phyloP scores from a whole-genome alignment of 495 filamentous ascomycete species.

The Hapsidospora chrysogenum region DNA sequence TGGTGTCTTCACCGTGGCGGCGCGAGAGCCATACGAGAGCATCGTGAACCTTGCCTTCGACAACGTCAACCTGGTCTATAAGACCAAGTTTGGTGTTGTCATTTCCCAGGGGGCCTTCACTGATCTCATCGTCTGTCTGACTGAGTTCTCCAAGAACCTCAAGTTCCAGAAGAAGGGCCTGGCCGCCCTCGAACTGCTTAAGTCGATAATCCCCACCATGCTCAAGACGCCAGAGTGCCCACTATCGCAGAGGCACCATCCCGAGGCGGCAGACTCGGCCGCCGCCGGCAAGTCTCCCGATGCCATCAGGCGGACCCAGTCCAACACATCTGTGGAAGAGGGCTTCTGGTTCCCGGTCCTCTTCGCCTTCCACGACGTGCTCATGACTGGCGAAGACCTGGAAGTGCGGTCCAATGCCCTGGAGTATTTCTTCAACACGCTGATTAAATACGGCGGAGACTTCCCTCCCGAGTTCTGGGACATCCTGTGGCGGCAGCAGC shows the following conservation, averaged over 20 bases:
- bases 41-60: constrained; percentile 96
- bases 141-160: constrained; percentile 95
- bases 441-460: constrained; percentile 76
- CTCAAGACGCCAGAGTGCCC: constrained; percentile 91
- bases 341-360: constrained; percentile 97
- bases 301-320: constrained; percentile 20
- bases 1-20: constrained; percentile 92
- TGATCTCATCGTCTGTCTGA: constrained; percentile 88
- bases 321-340: constrained; percentile 65
- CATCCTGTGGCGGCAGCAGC: constrained; percentile 87
- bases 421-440: constrained; percentile 87
- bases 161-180: constrained; percentile 96
- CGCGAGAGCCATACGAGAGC: constrained; percentile 79
- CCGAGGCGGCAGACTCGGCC: constrained; percentile 17
- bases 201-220: constrained; percentile 84
- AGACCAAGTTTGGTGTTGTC: constrained; percentile 87
- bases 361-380: constrained; percentile 94
- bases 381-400: constrained; percentile 99
- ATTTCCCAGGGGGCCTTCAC: constrained; percentile 94
- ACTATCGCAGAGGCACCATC: constrained; percentile 41
- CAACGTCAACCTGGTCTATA: constrained; percentile 95
- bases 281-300: constrained; percentile 6
- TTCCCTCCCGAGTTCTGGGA: constrained; percentile 97
- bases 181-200: constrained; percentile 88
- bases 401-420: constrained; percentile 89